Conservation (phyloP, 2,329 filamentous ascomycete species). For the Grosmannia penicillata region DNA sequence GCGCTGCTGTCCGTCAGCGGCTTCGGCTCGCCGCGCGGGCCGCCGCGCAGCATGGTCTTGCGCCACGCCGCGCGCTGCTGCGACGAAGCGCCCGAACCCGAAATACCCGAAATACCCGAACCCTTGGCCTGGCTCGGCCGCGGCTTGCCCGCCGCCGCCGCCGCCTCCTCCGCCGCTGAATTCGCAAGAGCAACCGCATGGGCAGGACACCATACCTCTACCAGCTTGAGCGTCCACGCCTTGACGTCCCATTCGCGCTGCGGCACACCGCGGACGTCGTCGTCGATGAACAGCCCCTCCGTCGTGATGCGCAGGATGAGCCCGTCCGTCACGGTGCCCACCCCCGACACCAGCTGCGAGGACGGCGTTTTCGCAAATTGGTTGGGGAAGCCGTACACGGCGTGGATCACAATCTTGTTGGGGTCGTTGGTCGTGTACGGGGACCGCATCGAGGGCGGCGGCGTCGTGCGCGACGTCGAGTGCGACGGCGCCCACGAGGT, state of each 20-base stretch:
- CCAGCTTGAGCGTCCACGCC: conserved; percentile 86
- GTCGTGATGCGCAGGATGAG: conserved; percentile 84
- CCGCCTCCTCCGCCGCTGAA: conserved; percentile 22
- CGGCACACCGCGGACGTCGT: conserved; percentile 80
- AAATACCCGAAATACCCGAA: conserved; percentile 12
- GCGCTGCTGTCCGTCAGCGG: conserved; percentile 48
- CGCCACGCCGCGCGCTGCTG: conserved; percentile 32
- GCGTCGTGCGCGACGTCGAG: conserved; percentile 70
- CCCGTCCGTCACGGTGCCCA: conserved; percentile 77
- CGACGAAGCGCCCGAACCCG: conserved; percentile 26
- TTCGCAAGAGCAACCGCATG: conserved; percentile 36
- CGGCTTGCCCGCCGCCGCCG: background rate
- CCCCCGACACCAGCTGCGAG: conserved; percentile 77
- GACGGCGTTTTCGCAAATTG: conserved; percentile 76
- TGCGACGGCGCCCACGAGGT: conserved; percentile 76
- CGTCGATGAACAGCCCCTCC: conserved; percentile 92
- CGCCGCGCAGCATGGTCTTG: conserved; percentile 28
- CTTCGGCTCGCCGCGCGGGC: conserved; percentile 30
- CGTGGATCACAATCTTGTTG: conserved; percentile 90
- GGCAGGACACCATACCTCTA: conserved; percentile 74
- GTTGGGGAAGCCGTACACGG: conserved; percentile 86
- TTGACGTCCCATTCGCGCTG: conserved; percentile 98
- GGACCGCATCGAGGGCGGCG: conserved; percentile 62
- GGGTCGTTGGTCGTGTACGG: conserved; percentile 82
- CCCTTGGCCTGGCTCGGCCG: background rate